These are phyloP conservation scores for Diddensiella transvaalensis DNA, from an alignment of 805 yeast genomes.

Conservation along the genomic window DNA sequence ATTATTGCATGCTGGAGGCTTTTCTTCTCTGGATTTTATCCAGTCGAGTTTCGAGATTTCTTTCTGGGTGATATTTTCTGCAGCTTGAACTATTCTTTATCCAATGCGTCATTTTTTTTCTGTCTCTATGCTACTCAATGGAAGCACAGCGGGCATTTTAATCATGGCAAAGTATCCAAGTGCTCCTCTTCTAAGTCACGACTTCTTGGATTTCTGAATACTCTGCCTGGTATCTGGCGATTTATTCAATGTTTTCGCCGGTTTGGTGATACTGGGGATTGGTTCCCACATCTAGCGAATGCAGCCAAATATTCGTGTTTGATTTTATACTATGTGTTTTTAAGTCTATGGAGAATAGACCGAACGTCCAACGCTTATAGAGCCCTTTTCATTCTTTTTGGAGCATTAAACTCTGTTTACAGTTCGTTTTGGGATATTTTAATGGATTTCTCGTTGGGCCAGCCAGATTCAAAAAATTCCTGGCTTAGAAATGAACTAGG, in stretches of 20 bases:
- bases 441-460: constrained; percentile 94
- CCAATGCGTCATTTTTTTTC: constrained; percentile 79
- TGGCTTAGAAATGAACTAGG: constrained; percentile 71
- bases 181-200: constrained; percentile 78
- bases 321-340: constrained; percentile 61
- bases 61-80: constrained; percentile 88
- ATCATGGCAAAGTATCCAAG: constrained; percentile 26
- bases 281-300: constrained; percentile 95
- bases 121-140: constrained; percentile 77
- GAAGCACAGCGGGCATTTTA: constrained; percentile 40
- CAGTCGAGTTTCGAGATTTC: constrained; percentile 94
- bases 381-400: constrained; percentile 68
- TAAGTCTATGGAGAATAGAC: constrained; percentile 76
- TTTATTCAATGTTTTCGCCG: constrained; percentile 87
- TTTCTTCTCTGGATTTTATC: constrained; percentile 77
- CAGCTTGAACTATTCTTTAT: constrained; percentile 81
- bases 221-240: constrained; percentile 89
- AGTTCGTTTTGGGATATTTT: constrained; percentile 83
- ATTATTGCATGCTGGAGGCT: constrained; percentile 68
- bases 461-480: constrained; percentile 52
- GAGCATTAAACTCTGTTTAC: constrained; percentile 64
- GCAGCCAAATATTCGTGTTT: constrained; percentile 71
- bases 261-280: constrained; percentile 86
- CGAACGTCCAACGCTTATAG: constrained; percentile 37
- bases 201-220: constrained; percentile 74